A percentile compares a stretch with the other conserved stretches of the same genome.
These are phyloP conservation scores for Cystobasidiaceae sp. DNA, from an alignment of 1,284 basidiomycete genomes.

Conservation along the genomic window DNA sequence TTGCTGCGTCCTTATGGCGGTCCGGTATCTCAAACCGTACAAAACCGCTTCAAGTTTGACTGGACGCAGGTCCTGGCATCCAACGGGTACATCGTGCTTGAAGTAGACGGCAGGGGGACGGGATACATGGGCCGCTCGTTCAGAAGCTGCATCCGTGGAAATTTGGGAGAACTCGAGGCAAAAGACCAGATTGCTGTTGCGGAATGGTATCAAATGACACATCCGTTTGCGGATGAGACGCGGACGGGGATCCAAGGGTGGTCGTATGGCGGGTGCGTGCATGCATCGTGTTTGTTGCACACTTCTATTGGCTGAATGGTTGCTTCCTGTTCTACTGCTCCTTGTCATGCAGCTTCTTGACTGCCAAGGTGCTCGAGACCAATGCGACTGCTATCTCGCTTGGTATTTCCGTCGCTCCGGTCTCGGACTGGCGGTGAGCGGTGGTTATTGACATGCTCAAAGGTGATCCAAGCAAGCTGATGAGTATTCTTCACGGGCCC, in stretches of 20 bases:
- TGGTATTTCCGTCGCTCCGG: constrained; percentile 73
- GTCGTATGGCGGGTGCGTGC: constrained; percentile 70
- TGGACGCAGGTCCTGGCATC: constrained; percentile 86
- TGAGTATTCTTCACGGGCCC: background rate
- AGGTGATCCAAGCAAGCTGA: constrained; percentile 50
- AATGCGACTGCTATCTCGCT: constrained; percentile 58
- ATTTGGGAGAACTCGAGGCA: constrained; percentile 81
- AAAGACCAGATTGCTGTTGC: constrained; percentile 82
- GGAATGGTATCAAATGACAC: constrained; percentile 45
- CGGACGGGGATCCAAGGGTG: constrained; percentile 93
- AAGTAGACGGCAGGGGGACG: constrained; percentile 80
- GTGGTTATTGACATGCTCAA: background rate
- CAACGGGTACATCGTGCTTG: constrained; percentile 76
- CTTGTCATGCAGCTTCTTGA: constrained; percentile 59
- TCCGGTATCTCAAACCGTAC: constrained; percentile 72
- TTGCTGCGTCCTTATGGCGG: constrained; percentile 87
- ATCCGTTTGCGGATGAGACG: constrained; percentile 59
- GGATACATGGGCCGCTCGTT: constrained; percentile 78
- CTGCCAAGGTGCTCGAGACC: constrained; percentile 74
- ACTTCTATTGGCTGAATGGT: background rate
- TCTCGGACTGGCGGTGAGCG: constrained; percentile 50
- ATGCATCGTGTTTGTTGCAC: background rate
- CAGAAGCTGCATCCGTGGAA: constrained; percentile 74
- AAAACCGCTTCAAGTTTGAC: constrained; percentile 61
- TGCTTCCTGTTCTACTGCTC: no score